Evolutionary conservation across 192 early-diverging fungal genomes (phyloP), one percentile per base, ranked within the genome.

Genomic region (Geranomyces michiganensis): DNA sequence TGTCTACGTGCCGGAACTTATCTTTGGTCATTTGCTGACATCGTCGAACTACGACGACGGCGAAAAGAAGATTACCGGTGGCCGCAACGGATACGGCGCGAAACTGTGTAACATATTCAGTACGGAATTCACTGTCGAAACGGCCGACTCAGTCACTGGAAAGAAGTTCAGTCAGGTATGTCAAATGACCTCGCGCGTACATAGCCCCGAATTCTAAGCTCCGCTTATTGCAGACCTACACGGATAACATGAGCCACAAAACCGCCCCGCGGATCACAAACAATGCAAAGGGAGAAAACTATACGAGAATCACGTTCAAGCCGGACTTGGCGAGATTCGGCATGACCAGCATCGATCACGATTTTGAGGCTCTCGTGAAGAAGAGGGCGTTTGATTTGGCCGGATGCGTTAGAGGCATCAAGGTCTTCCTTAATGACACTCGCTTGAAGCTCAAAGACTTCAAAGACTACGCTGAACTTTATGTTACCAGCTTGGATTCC

Each of bases 21-120:
- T 99, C 64, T 98, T 99, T 80, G 96, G 96, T 0, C 95, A 98
- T 68, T 80, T 99, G 30, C 82, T 99, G 30, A 99, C 97, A 1
- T 96, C 94, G 7, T 95, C 93, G 56, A 97, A 99, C 83, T 99
- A 97, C 76, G 89, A 99, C 76, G 97, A 99, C 78, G 79, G 87
- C 14, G 90, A 97, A 75, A 91, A 98, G 71, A 97, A 98, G 78
- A 87, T 93, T 33, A 94, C 94, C 21, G 96, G 97, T 76, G 97
- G 97, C 12, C 81, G 97, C 48, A 99, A 99, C 80, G 97, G 97
- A 26, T 84, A 82, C 62, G 84, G 87, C 41, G 85, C 85, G 1
- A 97, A 99, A 79, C 88, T 96, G 36, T 94, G 94, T 83, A 99
- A 99, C 75, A 98, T 99, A 46, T 97, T 97, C 67, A 94, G 92